Evolutionary conservation across 2,329 filamentous ascomycete genomes (phyloP), one percentile per base, ranked within the genome.

Genomic region (Pseudonectria foliicola): DNA sequence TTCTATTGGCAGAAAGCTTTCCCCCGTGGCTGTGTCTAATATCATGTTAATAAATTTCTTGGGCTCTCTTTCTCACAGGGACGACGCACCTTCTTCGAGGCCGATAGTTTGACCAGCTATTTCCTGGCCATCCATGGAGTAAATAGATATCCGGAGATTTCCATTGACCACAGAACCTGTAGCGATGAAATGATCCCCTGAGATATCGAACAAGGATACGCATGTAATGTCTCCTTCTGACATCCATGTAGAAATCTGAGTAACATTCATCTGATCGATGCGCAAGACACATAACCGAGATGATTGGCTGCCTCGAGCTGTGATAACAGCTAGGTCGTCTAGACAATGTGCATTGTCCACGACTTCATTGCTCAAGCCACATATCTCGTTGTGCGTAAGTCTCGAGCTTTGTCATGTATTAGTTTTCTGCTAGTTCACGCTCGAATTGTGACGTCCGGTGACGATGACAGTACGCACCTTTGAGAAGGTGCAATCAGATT

Each of bases 221-320:
- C 68, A 73, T 4, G 70, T 75, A 3, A 74, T 57, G 42, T 76
- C 71, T 1, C 67, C 68, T 8, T 61, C 46, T 0, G 66, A 48
- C 10, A 60, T 47, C 51, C 64, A 62, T 3, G 51, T 52, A 5
- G 39, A 45, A 2, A 47, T 27, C 10, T 51, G 44, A 1, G 50
- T 43, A 10, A 70, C 38, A 1, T 50, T 41, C 25, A 52, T 50
- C 16, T 48, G 48, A 23, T 67, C 55, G 15, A 68, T 48, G 7
- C 41, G 51, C 27, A 72, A 53, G 2, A 63, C 40, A 31, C 66
- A 58, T 3, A 74, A 44, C 11, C 55, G 53, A 13, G 66, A 70
- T 4, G 31, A 31, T 4, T 59, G 50, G 4, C 49, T 50, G 13
- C 46, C 48, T 34, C 67, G 59, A 2, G 64, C 57, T 7, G 68